Base-by-base conservation (phyloP, 208 protist genomes). In the Leptomonas pyrrhocoris region DNA sequence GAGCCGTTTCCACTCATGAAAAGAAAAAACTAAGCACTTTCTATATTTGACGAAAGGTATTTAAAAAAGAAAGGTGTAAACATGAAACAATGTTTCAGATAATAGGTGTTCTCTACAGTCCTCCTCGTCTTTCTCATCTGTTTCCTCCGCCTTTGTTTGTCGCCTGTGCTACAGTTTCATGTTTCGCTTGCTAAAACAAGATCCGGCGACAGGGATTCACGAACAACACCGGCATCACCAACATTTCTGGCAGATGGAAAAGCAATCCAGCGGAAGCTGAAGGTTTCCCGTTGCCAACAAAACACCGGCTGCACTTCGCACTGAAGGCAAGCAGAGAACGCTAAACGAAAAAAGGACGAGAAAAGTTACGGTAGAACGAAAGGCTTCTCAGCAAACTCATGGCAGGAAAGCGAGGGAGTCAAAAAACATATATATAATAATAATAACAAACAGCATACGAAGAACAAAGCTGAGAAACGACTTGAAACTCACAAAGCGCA, bases 131-230 rank as follows among this genome's bases (percentile, higher is more conserved):
- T 45, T n/a, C 34, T 25, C 58, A 27, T 3, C 30, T 34, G 42
- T 28, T 30, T 38, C 36, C 2, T 50, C 25, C 25, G 18, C 18
- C 18, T 40, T 38, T 3, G 2, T 15, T 18, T 5, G 43, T 64
- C 38, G 50, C 6, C 4, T 3, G 5, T 34, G 13, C 38, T 57
- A 13, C 58, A 19, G 34, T 38, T 45, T 38, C 7, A 25, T 65
- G 60, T 65, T 55, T 55, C 30, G 60, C 46, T 55, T 53, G 60
- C 60, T 65, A 65, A 65, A 65, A 65, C 60, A 65, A 40, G 31
- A 64, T 18, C 43, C 8, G 38, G 36, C 21, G 36, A 50, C 40
- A 21, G n/a, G 21, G 7, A 21, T 21, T 21, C 28, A 9, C 5
- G n/a, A 38, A 9, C 34, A 38, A 9, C 34, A 38, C 7, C 34